Percentiles rank a stretch among this genome's conserved stretches.
Conservation (phyloP, 345 rosid species). For the Acer saccharum region DNA sequence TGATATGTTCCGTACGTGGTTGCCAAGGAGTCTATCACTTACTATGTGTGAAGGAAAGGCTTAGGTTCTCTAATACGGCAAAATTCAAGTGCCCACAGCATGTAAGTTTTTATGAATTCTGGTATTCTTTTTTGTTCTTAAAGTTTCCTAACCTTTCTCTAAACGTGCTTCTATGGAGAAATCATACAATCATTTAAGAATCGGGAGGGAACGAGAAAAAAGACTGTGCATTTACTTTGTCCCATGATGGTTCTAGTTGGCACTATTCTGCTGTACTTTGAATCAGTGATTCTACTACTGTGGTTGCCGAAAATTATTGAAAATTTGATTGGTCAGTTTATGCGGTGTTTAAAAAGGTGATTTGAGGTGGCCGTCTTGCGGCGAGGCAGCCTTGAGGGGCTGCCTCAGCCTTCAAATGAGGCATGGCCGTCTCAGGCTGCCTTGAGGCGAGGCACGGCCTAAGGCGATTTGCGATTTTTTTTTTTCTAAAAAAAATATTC, state of each 20-base stretch:
- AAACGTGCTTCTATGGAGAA: slow-evolving; percentile 1
- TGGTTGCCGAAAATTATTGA: not conserved
- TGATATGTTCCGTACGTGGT: slow-evolving; percentile 60
- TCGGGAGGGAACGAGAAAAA: not conserved
- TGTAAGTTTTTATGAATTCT: slow-evolving; percentile 46
- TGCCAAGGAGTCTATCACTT: slow-evolving; percentile 71
- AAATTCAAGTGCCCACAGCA: slow-evolving; percentile 92
- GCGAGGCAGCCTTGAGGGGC: too few species aligned
- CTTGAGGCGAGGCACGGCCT: too few species aligned
- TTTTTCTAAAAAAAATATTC: too few species aligned
- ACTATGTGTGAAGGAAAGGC: slow-evolving; percentile 49
- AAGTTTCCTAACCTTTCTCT: not conserved
- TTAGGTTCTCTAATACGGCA: slow-evolving; percentile 36
- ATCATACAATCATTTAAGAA: not conserved
- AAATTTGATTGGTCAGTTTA: not conserved
- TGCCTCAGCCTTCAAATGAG: too few species aligned
- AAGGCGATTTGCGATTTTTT: too few species aligned
- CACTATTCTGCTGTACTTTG: not conserved
- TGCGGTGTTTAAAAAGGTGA: too few species aligned
- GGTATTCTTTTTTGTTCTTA: slow-evolving; percentile 15
- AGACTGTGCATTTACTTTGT: not conserved
- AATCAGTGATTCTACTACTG: not conserved
- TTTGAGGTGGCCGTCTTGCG: too few species aligned
- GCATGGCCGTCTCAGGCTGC: too few species aligned
- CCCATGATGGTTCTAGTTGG: not conserved